Percentiles rank a stretch among this genome's conserved stretches.
These are phyloP conservation scores for Cinnamomum micranthum DNA, from an alignment of 164 flowering plant genomes.

Conservation along the genomic window DNA sequence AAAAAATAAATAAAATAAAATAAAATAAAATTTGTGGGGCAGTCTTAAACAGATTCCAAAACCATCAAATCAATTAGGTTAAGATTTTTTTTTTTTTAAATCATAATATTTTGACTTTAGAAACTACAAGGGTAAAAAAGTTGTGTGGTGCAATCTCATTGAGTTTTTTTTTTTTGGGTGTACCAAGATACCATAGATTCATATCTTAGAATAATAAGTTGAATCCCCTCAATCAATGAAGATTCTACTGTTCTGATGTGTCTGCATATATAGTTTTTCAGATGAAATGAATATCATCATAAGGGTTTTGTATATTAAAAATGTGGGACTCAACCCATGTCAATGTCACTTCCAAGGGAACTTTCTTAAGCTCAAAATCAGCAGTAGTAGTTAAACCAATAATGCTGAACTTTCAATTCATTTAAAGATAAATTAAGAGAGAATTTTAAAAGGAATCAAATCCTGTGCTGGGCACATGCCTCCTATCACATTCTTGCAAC, in stretches of 20 bases:
- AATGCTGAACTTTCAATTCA: background rate
- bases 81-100: too few relatives aligned
- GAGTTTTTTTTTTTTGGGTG: background rate
- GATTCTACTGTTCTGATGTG: background rate
- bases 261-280: too few relatives aligned
- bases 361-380: background rate
- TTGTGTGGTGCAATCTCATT: background rate
- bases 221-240: background rate
- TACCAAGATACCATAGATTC: background rate
- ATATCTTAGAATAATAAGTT: background rate
- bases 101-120: background rate
- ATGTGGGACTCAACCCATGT: background rate
- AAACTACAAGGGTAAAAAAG: background rate
- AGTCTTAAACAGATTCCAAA: background rate
- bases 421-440: too few relatives aligned
- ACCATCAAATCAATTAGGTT: background rate
- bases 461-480: too few relatives aligned
- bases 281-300: background rate
- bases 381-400: background rate
- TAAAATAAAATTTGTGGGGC: too few relatives aligned
- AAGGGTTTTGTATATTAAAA: too few relatives aligned
- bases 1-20: too few relatives aligned
- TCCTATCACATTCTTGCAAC: too few relatives aligned
- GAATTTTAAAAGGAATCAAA: too few relatives aligned
- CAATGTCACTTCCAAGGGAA: background rate